phyloP scores from a whole-genome alignment of 495 filamentous ascomycete genomes.

The Aspergillus conjunctus region DNA sequence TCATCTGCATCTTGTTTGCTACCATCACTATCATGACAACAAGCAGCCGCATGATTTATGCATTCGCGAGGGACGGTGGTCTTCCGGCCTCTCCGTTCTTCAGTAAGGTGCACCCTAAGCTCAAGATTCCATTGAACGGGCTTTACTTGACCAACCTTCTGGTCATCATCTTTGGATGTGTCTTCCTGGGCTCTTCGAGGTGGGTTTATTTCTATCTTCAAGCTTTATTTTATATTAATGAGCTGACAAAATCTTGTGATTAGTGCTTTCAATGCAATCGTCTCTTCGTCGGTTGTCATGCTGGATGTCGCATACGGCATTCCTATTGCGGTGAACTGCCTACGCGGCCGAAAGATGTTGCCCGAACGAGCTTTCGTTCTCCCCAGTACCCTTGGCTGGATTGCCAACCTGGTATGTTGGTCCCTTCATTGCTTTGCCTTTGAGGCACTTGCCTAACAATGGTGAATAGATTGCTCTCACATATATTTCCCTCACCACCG shows the following conservation, averaged over 20 bases:
- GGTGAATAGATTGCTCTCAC: conserved; percentile 57
- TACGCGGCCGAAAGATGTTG: conserved; percentile 65
- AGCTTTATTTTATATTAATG: neutral
- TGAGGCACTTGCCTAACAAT: conserved; percentile 7
- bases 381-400: conserved; percentile 56
- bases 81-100: conserved; percentile 68
- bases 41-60: conserved; percentile 74
- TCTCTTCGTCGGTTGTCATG: conserved; percentile 70
- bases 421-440: neutral
- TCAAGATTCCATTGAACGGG: conserved; percentile 70
- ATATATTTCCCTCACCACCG: conserved; percentile 68
- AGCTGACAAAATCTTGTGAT: neutral
- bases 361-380: conserved; percentile 65
- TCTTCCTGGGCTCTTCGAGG: conserved; percentile 75
- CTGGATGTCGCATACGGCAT: conserved; percentile 74
- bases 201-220: conserved; percentile 12
- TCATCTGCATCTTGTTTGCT: conserved; percentile 72
- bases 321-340: conserved; percentile 66
- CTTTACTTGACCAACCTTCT: conserved; percentile 64
- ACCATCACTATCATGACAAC: conserved; percentile 75
- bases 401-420: conserved; percentile 42
- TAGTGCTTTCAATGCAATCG: conserved; percentile 63
- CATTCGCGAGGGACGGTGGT: conserved; percentile 74
- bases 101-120: conserved; percentile 60
- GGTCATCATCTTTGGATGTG: conserved; percentile 68